A percentile compares a stretch with the other conserved stretches of the same genome.
phyloP scores from a whole-genome alignment of 2,329 filamentous ascomycete genomes.

The Penicillium sp. region DNA sequence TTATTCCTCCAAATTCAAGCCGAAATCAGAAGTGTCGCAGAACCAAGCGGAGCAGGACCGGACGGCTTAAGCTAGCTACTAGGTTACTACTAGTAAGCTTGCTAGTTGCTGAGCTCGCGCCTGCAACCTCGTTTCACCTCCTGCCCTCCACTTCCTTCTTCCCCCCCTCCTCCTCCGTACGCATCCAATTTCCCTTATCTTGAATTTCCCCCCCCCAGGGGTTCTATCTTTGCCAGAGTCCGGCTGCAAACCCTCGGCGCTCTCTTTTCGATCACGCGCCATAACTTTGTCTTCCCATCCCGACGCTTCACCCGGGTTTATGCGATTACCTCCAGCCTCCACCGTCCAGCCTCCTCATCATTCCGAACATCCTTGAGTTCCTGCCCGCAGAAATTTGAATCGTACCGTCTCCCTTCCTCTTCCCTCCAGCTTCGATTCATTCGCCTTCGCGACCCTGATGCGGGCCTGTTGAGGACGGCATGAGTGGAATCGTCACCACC shows the following conservation, averaged over 20 bases:
- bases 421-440: not conserved
- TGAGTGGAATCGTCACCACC: constrained; percentile 46
- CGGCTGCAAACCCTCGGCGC: constrained; percentile 8
- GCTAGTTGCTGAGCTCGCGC: constrained; percentile 20
- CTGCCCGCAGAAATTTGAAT: constrained; percentile 6
- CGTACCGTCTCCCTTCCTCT: constrained; percentile 1
- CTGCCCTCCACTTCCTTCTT: constrained; percentile 5
- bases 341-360: constrained; percentile 15
- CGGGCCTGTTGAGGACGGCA: constrained; percentile 36
- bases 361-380: not conserved
- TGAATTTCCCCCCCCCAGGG: not conserved
- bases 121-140: constrained; percentile 45
- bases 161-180: constrained; percentile 11
- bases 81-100: not conserved
- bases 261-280: constrained; percentile 35
- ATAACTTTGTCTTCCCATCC: constrained; percentile 28
- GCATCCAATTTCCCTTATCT: constrained; percentile 15
- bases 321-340: constrained; percentile 23
- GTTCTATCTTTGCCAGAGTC: constrained; percentile 8
- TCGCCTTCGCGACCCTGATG: constrained; percentile 34
- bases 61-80: not conserved
- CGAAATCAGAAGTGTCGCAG: not conserved
- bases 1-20: not conserved
- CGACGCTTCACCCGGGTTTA: constrained; percentile 19
- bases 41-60: not conserved